phyloP scores from a whole-genome alignment of 257 asterid species.

The Solanum dulcamara region DNA sequence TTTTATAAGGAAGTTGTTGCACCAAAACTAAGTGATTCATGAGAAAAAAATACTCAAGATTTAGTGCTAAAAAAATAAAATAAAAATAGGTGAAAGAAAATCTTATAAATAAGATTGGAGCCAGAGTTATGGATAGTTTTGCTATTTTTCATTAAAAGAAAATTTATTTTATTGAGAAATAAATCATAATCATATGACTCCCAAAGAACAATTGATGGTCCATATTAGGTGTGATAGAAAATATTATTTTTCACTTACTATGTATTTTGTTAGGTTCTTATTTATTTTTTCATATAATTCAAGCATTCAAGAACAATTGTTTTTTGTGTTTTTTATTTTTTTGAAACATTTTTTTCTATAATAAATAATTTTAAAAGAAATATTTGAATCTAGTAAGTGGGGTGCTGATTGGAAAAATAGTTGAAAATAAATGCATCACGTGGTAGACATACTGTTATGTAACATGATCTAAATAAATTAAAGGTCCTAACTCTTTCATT shows the following conservation, averaged over 20 bases:
- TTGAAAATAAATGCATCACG: not conserved
- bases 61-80: too few relatives aligned
- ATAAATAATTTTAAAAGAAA: not conserved
- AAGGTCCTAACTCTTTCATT: not conserved
- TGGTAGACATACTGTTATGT: not conserved
- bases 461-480: not conserved
- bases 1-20: not conserved
- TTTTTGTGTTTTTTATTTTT: not conserved
- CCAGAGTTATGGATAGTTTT: too few relatives aligned
- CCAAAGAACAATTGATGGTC: not conserved
- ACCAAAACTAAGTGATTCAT: not conserved
- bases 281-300: not conserved
- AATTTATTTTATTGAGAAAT: not conserved
- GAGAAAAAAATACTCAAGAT: not conserved
- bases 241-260: not conserved
- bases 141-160: too few relatives aligned
- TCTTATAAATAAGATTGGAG: too few relatives aligned
- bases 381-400: not conserved
- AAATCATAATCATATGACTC: not conserved
- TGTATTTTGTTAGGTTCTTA: not conserved
- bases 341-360: not conserved
- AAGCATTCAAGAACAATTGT: not conserved
- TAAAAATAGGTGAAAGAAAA: too few relatives aligned
- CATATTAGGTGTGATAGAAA: not conserved
- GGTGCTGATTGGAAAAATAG: not conserved